Evolutionary conservation across 148 eudicot genomes (phyloP).

Genomic region (Agrostemma githago): DNA sequence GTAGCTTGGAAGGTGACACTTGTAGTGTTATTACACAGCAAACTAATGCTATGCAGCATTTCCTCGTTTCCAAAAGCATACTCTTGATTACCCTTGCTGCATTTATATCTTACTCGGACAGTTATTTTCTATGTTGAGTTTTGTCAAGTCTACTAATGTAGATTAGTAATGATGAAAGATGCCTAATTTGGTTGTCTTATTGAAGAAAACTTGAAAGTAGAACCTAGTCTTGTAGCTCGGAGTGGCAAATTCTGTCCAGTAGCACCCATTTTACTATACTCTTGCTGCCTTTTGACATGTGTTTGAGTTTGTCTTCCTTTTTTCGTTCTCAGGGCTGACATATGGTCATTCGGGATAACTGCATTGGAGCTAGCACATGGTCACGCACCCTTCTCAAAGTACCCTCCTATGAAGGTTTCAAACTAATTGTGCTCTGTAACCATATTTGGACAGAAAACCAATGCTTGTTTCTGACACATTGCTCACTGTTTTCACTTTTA

Average conservation of each 20-base stretch:
- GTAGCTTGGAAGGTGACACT: background rate
- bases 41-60: background rate
- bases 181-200: background rate
- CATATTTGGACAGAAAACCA: background rate
- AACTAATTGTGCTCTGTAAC: background rate
- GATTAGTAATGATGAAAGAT: background rate
- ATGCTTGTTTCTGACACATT: conserved; percentile 4
- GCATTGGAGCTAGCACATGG: conserved; percentile 99
- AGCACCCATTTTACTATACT: background rate
- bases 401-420: conserved; percentile 96
- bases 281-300: background rate
- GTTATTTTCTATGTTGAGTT: background rate
- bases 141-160: background rate
- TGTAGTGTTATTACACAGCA: background rate
- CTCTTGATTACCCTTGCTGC: background rate
- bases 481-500: background rate
- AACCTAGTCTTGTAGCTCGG: too few relatives aligned
- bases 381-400: conserved; percentile 98
- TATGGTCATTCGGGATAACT: conserved; percentile 99
- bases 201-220: too few relatives aligned
- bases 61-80: background rate
- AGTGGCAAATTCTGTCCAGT: too few relatives aligned
- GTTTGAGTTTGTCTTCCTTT: background rate
- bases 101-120: background rate
- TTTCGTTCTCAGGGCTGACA: conserved; percentile 67